Evolutionary conservation across 768 basidiomycete species (phyloP), one percentile per base, ranked within the genome.

Genomic region (Termitomyces sp.): DNA sequence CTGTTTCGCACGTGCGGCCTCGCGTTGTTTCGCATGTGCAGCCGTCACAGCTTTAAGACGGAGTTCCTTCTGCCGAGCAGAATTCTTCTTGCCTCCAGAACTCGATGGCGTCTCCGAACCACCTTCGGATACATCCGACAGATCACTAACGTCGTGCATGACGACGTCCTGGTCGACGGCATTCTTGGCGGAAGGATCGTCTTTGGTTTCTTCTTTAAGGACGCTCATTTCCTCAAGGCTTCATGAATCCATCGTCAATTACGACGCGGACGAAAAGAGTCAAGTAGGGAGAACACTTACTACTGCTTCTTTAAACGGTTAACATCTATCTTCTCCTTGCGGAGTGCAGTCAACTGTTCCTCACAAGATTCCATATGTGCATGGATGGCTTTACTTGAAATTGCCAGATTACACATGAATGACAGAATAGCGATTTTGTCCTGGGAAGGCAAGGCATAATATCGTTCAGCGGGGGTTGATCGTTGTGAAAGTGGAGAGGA

Each of bases 281-380:
- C 8, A 20, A 41, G n/a, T 18, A 39, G 26, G 18, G 48, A 20
- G 34, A 55, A 20, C 9, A 82, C 94, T 75, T 70, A 96, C 95
- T 86, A 81, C 68, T 88, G 86, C 71, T 92, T 95, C 74, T 89
- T 89, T 65, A 87, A 77, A 58, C 95, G 82, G 73, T 97, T 97
- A 60, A 94, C 85, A 61, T 98, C 97, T 33, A 95, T 94, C 71
- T 95, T 91, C 71, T 96, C 92, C 73, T 98, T 99, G 61, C 97
- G 76, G 34, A 97, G 77, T 28, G 94, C 92, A 9, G 97, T 98
- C 60, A 99, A 71, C 62, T 90, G 87, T 64, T 90, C 83, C 66
- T 95, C 94, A 65, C 91, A 92, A 46, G 84, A 81, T 65, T 99
- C 97, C 84, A 98, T 90, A 65, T 92, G 90, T 5, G 81, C 72